A percentile compares a stretch with the other conserved stretches of the same genome.
Conservation (phyloP, 2,329 filamentous ascomycete genomes). For the Bipolaris oryzae region DNA sequence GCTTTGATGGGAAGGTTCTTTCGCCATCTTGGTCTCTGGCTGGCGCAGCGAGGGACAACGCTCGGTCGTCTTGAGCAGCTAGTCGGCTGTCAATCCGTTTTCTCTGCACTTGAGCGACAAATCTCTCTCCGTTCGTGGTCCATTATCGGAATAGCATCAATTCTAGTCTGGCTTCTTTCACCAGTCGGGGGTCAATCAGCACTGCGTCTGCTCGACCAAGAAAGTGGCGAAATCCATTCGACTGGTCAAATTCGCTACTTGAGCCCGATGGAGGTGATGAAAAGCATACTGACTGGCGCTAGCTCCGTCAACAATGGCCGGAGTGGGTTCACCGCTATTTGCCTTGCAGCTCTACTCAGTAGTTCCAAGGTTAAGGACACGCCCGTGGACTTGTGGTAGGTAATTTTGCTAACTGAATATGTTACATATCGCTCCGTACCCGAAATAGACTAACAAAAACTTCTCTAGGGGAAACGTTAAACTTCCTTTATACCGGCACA, state of each 20-base stretch:
- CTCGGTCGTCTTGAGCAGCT: constrained; percentile 38
- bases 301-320: constrained; percentile 23
- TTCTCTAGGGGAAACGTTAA: constrained; percentile 31
- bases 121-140: constrained; percentile 33
- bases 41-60: constrained; percentile 37
- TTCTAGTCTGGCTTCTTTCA: constrained; percentile 37
- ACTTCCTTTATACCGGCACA: constrained; percentile 29
- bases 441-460: no score
- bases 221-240: constrained; percentile 17
- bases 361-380: constrained; percentile 30
- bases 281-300: constrained; percentile 18
- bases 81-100: constrained; percentile 38
- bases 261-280: constrained; percentile 15
- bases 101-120: constrained; percentile 39
- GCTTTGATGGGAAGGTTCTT: constrained; percentile 40
- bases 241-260: constrained; percentile 29
- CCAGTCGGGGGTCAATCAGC: constrained; percentile 41
- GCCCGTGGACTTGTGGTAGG: constrained; percentile 30
- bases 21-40: constrained; percentile 32
- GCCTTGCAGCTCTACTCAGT: constrained; percentile 32
- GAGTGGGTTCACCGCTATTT: constrained; percentile 28
- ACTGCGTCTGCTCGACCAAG: constrained; percentile 30
- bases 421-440: no score
- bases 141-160: constrained; percentile 30
- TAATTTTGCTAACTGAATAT: not conserved